Percentiles rank a stretch among this genome's conserved stretches.
phyloP scores from a whole-genome alignment of 1,284 basidiomycete genomes.

The Sanguinoderma infundibulare region DNA sequence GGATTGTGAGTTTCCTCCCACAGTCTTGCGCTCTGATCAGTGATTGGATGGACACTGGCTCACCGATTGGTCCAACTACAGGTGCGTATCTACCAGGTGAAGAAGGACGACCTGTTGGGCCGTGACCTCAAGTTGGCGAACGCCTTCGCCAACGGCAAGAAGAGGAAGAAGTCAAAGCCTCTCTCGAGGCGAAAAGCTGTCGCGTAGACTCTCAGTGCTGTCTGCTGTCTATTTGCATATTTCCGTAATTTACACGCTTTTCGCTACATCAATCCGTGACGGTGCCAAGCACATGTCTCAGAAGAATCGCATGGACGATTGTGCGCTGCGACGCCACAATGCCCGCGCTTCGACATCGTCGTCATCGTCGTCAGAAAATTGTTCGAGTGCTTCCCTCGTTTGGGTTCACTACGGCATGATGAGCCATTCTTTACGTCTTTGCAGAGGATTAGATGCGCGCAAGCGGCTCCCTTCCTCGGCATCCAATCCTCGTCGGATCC shows the following conservation, averaged over 20 bases:
- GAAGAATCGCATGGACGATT: too few relatives aligned
- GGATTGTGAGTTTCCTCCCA: constrained; percentile 75
- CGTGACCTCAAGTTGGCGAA: constrained; percentile 87
- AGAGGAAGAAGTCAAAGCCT: constrained; percentile 79
- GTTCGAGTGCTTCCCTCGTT: too few relatives aligned
- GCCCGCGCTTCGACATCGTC: too few relatives aligned
- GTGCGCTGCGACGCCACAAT: too few relatives aligned
- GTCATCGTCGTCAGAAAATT: too few relatives aligned
- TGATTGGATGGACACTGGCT: too few relatives aligned
- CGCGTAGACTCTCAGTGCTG: constrained; percentile 31
- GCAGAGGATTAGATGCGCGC: too few relatives aligned
- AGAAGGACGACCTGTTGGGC: constrained; percentile 92
- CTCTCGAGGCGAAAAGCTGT: constrained; percentile 59
- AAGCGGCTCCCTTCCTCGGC: too few relatives aligned
- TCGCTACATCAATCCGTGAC: neutral
- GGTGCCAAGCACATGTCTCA: too few relatives aligned
- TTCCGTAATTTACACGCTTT: constrained; percentile 11
- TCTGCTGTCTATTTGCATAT: neutral
- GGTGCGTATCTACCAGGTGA: constrained; percentile 95
- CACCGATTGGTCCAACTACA: constrained; percentile 31
- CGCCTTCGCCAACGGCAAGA: constrained; percentile 86
- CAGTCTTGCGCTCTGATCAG: neutral
- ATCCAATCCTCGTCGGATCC: too few relatives aligned
- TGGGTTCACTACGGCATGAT: too few relatives aligned
- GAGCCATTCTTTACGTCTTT: too few relatives aligned